phyloP scores from a whole-genome alignment of 495 filamentous ascomycete species.

The Talaromyces nanjingensis region DNA sequence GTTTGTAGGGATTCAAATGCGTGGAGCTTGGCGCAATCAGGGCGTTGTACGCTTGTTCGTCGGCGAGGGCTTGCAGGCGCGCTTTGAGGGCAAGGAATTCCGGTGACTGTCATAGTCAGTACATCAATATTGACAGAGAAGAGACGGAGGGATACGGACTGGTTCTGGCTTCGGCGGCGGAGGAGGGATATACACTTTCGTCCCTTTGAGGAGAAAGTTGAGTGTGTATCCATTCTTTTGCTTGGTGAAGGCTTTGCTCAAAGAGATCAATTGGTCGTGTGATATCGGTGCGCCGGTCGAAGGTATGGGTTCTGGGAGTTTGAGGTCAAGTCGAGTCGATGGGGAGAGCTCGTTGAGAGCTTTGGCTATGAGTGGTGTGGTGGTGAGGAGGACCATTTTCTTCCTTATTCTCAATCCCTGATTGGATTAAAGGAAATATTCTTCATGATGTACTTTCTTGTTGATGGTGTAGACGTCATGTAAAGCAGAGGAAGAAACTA shows the following conservation, averaged over 20 bases:
- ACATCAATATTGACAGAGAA: no score
- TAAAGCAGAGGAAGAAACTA: not conserved
- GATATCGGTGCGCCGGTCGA: conserved; percentile 64
- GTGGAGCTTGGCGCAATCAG: conserved; percentile 46
- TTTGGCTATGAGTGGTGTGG: conserved; percentile 62
- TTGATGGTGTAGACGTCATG: conserved; percentile 1
- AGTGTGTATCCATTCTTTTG: conserved; percentile 32
- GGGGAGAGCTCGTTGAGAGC: conserved; percentile 45
- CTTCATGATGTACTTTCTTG: not conserved
- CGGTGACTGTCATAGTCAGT: conserved; percentile 46
- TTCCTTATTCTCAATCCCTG: not conserved
- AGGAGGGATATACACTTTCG: conserved; percentile 67
- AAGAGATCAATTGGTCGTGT: conserved; percentile 66
- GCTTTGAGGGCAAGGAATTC: conserved; percentile 91
- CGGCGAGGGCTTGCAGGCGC: conserved; percentile 70
- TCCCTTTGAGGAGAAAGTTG: conserved; percentile 61
- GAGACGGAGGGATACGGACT: conserved; percentile 37
- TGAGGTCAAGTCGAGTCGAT: conserved; percentile 23
- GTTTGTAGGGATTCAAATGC: conserved; percentile 11
- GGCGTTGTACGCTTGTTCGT: conserved; percentile 69
- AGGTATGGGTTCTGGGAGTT: conserved; percentile 32
- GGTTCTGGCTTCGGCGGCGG: conserved; percentile 72
- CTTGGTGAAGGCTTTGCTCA: conserved; percentile 49
- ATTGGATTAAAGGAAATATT: not conserved
- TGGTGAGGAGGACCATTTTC: conserved; percentile 71